These are phyloP conservation scores for Pseudocercospora fuligena DNA, from an alignment of 2,329 filamentous ascomycete genomes.

Conservation along the genomic window DNA sequence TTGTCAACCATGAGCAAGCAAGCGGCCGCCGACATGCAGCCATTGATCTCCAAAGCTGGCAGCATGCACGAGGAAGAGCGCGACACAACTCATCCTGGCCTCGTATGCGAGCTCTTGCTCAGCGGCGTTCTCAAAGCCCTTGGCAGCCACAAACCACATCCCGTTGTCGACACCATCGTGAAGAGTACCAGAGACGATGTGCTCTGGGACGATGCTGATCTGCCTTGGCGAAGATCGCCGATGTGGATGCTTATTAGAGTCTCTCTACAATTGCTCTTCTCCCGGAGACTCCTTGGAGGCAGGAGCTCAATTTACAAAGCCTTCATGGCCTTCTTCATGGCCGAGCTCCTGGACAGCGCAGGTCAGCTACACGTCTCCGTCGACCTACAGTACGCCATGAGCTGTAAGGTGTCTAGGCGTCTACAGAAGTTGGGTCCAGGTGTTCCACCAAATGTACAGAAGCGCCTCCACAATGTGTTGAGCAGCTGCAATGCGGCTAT, in stretches of 20 bases:
- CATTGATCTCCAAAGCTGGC: constrained; percentile 54
- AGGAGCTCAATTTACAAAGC: constrained; percentile 34
- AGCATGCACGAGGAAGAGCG: constrained; percentile 57
- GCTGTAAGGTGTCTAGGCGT: constrained; percentile 33
- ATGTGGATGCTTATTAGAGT: constrained; percentile 69
- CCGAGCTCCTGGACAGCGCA: constrained; percentile 48
- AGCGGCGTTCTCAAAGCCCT: constrained; percentile 60
- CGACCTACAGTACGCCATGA: constrained; percentile 29
- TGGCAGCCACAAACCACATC: constrained; percentile 44
- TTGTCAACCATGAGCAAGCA: constrained; percentile 30
- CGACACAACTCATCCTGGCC: constrained; percentile 61
- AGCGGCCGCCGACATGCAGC: constrained; percentile 29
- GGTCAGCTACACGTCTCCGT: constrained; percentile 2
- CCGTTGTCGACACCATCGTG: constrained; percentile 46
- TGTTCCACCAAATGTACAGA: constrained; percentile 4
- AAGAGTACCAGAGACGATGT: constrained; percentile 71
- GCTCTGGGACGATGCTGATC: constrained; percentile 45
- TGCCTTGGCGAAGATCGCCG: constrained; percentile 67
- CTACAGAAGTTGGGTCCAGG: constrained; percentile 26
- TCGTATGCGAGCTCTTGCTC: constrained; percentile 66
- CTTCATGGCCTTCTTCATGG: constrained; percentile 55
- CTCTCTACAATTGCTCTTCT: constrained; percentile 58
- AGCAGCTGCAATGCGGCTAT: constrained; percentile 6
- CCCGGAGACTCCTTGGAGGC: constrained; percentile 35
- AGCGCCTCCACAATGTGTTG: constrained; percentile 7